A percentile compares a stretch with the other conserved stretches of the same genome.
Conservation (phyloP, 2,329 filamentous ascomycete species). For the Dothistroma pini region DNA sequence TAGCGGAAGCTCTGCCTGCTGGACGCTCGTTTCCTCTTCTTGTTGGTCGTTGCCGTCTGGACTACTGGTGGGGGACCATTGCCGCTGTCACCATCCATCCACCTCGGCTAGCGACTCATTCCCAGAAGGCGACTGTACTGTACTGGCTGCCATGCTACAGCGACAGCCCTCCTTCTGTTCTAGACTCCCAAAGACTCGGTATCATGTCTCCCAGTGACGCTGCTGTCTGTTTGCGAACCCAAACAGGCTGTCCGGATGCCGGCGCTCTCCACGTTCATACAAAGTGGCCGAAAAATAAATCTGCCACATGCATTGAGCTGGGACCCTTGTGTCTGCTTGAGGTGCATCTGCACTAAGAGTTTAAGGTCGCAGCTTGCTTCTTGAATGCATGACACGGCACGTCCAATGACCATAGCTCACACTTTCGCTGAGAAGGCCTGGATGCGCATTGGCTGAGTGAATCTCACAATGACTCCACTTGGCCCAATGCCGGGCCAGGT, state of each 20-base stretch:
- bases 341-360: slow-evolving; percentile 6
- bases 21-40: neutral
- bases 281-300: slow-evolving; percentile 14
- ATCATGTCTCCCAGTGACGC: neutral
- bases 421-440: slow-evolving; percentile 9
- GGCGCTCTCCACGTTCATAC: slow-evolving; percentile 15
- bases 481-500: slow-evolving; percentile 17
- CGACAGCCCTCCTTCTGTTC: neutral
- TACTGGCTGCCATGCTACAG: neutral
- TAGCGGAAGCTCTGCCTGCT: neutral
- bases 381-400: slow-evolving; percentile 2
- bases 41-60: neutral
- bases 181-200: neutral
- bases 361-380: slow-evolving; percentile 20
- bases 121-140: neutral
- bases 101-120: neutral
- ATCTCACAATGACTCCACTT: slow-evolving; percentile 21
- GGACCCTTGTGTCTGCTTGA: slow-evolving; percentile 11
- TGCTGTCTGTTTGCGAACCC: neutral
- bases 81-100: neutral
- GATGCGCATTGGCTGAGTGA: slow-evolving; percentile 15
- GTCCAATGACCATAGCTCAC: neutral
- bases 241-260: slow-evolving; percentile 11
- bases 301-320: slow-evolving; percentile 5
- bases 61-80: neutral